Evolutionary conservation across 768 basidiomycete genomes (phyloP), one percentile per base, ranked within the genome.

Genomic region (Dentipellis fragilis): DNA sequence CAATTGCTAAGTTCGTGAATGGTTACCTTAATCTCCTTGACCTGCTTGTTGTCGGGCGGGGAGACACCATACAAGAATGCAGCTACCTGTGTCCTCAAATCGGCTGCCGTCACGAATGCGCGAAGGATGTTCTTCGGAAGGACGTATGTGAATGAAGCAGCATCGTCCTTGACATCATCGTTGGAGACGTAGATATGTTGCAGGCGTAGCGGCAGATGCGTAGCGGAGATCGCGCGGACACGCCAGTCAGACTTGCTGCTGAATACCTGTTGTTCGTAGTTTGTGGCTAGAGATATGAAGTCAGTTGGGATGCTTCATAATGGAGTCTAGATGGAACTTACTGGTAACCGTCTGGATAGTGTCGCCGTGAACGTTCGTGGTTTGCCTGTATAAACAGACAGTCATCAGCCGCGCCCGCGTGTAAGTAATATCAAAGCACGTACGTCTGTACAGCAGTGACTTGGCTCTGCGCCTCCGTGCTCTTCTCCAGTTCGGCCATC

Each of bases 191-290:
- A 98, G 71, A 98, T 96, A 68, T 99, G 94, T 67, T 98, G 94
- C 58, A 98, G 77, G 65, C 96, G 92, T 58, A 99, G 84, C 4
- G 95, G 84, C 48, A 99, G 79, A 70, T 99, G 94, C 19, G 94
- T 98, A 0, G 96, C 89, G 14, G 93, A 94, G 65, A 99, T 98
- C 36, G 96, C 96, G 59, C 96, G 88, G 35, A 97, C 90, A 64
- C 96, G 92, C 96, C 96, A 99, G 69, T 99, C 96, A 4, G 96
- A 97, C 76, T 99, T 98, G 75, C 88, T 91, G 71, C 91, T 94
- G 76, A 99, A 99, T n/a, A 93, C 87, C 66, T 93, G 89, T 65
- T 97, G 93, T 70, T 96, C 96, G 68, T 99, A 99, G 66, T 90
- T 93, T 59, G 96, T 96, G 0, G 95, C 86, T 87, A 53, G 38